Conservation (phyloP, 495 filamentous ascomycete genomes). For the Talaromyces wortmannii region DNA sequence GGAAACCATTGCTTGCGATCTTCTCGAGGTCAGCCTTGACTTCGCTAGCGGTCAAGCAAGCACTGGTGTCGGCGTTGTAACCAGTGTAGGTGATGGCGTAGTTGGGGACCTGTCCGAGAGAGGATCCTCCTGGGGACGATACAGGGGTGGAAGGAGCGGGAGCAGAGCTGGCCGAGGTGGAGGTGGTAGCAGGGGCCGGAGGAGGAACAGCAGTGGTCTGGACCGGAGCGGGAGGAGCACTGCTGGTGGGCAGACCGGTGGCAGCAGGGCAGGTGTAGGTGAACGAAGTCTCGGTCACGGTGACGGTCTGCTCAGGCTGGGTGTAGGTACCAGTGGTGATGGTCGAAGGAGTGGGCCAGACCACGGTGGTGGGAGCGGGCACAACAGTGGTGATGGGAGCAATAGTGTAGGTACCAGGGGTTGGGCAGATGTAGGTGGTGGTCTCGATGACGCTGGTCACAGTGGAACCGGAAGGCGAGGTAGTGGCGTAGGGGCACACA, state of each 20-base stretch:
- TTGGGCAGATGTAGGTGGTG: constrained; percentile 73
- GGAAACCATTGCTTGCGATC: constrained; percentile 72
- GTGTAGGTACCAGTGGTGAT: constrained; percentile 70
- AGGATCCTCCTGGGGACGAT: constrained; percentile 1
- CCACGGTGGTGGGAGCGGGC: constrained; percentile 45
- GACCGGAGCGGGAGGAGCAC: constrained; percentile 8
- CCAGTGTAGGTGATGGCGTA: constrained; percentile 95
- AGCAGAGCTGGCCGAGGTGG: constrained; percentile 15
- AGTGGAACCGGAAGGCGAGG: constrained; percentile 51
- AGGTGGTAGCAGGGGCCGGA: constrained; percentile 12
- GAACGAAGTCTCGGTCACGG: constrained; percentile 60
- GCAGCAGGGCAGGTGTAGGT: constrained; percentile 69
- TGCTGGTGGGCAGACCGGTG: constrained; percentile 23
- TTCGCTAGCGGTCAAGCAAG: constrained; percentile 59
- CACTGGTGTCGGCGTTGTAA: constrained; percentile 47
- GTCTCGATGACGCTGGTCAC: constrained; percentile 64
- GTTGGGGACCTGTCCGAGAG: constrained; percentile 8
- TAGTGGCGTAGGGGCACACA: constrained; percentile 66
- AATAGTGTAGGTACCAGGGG: constrained; percentile 75
- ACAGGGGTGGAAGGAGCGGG: constrained; percentile 3
- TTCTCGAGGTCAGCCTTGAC: constrained; percentile 58
- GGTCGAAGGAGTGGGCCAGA: constrained; percentile 60
- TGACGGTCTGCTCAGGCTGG: constrained; percentile 57
- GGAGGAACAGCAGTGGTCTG: constrained; percentile 12
- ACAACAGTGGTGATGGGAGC: constrained; percentile 59